Base-by-base conservation (phyloP, 2,329 filamentous ascomycete species). In the Diplodia intermedia region DNA sequence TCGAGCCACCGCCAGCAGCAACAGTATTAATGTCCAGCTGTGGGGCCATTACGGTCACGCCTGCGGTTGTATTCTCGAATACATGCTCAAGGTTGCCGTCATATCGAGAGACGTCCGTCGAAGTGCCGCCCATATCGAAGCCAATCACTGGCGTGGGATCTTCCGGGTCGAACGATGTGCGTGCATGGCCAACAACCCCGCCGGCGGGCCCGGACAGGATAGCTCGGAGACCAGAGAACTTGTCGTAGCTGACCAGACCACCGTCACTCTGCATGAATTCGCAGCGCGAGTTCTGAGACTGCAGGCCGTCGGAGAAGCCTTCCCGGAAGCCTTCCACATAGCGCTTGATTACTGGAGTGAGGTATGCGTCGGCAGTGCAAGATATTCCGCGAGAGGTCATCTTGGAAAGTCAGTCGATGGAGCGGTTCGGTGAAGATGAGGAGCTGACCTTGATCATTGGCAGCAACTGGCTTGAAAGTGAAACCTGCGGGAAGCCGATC, bases 1-100 rank as follows among this genome's bases (percentile, higher is more conserved):
- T 85, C 0, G 91, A 94, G 4, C 92, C 93, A 70, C 94, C 94
- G 3, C 38, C 82, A n/a, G 82, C 82, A 14, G 82, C 82, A 2
- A 77, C 75, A 9, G 75, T 78, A 6, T 74, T 69, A 15, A 78
- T 76, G 40, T 77, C 73, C 1, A 79, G 71, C 68, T 76, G 75
- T 3, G 77, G 75, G 0, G 71, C 72, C 23, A 75, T 71, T 5
- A 78, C 73, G 0, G 70, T 73, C 8, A 75, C 70, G 36, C 74
- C 76, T 9, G 76, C 75, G 9, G 74, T 79, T 12, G 71, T 76
- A 1, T 74, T 75, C 65, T 78, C 77, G n/a, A 74, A 74, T 0
- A 74, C 69, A 29, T 76, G 74, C 63, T 79, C 76, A 23, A 73
- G 73, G 3, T 68, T 71, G 23, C 77, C 77, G 36, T 71, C 76